These are phyloP conservation scores for Fomitopsis serialis DNA, from an alignment of 768 basidiomycete species.

Conservation along the genomic window DNA sequence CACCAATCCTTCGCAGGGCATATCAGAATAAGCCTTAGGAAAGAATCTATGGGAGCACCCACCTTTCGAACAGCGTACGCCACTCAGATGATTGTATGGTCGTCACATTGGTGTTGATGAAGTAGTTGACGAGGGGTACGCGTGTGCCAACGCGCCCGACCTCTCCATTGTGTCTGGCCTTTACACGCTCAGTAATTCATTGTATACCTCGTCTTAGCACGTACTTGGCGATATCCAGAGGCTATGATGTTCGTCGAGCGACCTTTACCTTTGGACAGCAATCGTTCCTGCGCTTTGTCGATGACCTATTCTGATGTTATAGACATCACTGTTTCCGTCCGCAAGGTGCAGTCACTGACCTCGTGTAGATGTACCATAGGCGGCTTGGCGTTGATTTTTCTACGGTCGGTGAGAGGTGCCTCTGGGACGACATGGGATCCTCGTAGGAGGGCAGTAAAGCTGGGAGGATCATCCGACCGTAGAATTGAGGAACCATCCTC, in stretches of 20 bases:
- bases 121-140: conserved; percentile 51
- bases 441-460: conserved; percentile 28
- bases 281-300: conserved; percentile 50
- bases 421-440: conserved; percentile 42
- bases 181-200: not conserved
- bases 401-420: no score
- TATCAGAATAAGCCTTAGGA: no score
- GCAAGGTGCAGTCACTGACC: conserved; percentile 13
- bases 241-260: conserved; percentile 56
- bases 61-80: conserved; percentile 62
- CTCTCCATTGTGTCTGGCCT: conserved; percentile 1
- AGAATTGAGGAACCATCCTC: not conserved
- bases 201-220: conserved; percentile 12
- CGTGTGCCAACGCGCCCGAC: conserved; percentile 6
- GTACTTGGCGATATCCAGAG: conserved; percentile 56
- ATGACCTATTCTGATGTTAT: conserved; percentile 39
- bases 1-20: conserved; percentile 64
- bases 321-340: not conserved
- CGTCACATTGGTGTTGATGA: conserved; percentile 72
- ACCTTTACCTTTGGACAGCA: conserved; percentile 37
- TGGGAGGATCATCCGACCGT: conserved; percentile 6
- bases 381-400: conserved; percentile 18
- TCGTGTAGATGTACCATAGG: conserved; percentile 51
- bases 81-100: conserved; percentile 62
- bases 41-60: conserved; percentile 13